Evolutionary conservation across 2,329 filamentous ascomycete genomes (phyloP).

Genomic region (Aschersonia sp.): DNA sequence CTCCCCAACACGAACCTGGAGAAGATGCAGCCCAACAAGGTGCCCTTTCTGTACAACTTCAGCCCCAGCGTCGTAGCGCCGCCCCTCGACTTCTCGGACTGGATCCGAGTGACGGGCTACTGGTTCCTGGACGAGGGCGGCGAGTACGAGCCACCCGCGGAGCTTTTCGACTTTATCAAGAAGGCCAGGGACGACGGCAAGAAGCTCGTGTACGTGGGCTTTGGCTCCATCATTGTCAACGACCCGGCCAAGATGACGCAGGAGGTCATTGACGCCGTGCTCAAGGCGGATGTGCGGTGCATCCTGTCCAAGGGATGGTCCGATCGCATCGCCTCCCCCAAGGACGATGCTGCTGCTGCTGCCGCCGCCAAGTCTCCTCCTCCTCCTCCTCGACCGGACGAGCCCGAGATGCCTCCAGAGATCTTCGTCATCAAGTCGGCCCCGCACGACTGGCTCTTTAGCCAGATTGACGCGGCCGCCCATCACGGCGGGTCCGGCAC

Average conservation of each 20-base stretch:
- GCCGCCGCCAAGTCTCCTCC: background rate
- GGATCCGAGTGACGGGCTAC: conserved; percentile 94
- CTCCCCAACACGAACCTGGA: conserved; percentile 71
- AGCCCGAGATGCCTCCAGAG: conserved; percentile 57
- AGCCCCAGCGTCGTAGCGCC: conserved; percentile 87
- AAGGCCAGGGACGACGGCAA: conserved; percentile 68
- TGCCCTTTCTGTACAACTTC: conserved; percentile 98
- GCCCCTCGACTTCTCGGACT: conserved; percentile 89
- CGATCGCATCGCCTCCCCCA: conserved; percentile 50
- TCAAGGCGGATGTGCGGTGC: conserved; percentile 84
- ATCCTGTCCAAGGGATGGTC: conserved; percentile 97
- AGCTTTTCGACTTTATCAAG: conserved; percentile 69
- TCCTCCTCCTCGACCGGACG: conserved; percentile 37
- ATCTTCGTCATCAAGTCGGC: conserved; percentile 82
- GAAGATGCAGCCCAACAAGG: conserved; percentile 90
- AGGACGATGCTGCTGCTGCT: conserved; percentile 6
- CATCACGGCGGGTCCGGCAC: conserved; percentile 94
- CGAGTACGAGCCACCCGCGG: conserved; percentile 58
- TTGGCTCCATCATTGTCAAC: conserved; percentile 87
- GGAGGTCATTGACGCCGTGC: conserved; percentile 83
- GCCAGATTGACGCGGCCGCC: conserved; percentile 81
- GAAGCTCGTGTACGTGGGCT: conserved; percentile 92
- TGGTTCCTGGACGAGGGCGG: conserved; percentile 82
- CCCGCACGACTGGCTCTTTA: conserved; percentile 94
- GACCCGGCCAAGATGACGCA: conserved; percentile 79